Conservation (phyloP, 2,329 filamentous ascomycete genomes). For the Macroventuria anomochaeta region DNA sequence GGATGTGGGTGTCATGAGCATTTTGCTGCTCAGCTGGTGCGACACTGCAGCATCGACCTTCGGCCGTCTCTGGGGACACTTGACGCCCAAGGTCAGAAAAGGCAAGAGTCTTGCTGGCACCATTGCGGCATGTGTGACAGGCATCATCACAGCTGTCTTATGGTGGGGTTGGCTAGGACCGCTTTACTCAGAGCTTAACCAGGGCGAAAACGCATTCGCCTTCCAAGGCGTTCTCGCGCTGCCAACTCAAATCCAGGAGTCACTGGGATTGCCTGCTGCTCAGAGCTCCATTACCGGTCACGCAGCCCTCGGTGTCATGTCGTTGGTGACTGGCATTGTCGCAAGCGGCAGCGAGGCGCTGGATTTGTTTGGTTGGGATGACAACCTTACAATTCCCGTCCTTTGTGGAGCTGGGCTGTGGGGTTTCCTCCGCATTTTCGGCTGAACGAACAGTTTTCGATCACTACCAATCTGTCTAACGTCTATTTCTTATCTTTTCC, state of each 20-base stretch:
- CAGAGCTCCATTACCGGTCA: slow-evolving; percentile 71
- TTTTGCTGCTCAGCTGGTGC: slow-evolving; percentile 94
- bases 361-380: slow-evolving; percentile 92
- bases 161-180: slow-evolving; percentile 92
- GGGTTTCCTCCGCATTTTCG: slow-evolving; percentile 89
- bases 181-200: slow-evolving; percentile 42
- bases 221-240: slow-evolving; percentile 80
- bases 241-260: slow-evolving; percentile 64
- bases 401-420: slow-evolving; percentile 88
- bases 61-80: slow-evolving; percentile 84
- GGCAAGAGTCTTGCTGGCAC: slow-evolving; percentile 94
- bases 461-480: background rate
- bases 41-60: slow-evolving; percentile 97
- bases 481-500: background rate
- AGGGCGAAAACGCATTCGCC: slow-evolving; percentile 70
- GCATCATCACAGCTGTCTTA: slow-evolving; percentile 78
- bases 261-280: slow-evolving; percentile 66
- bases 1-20: slow-evolving; percentile 87
- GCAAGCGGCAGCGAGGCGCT: slow-evolving; percentile 89
- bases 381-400: slow-evolving; percentile 95
- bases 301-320: slow-evolving; percentile 78
- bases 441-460: slow-evolving; percentile 36
- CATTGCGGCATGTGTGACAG: slow-evolving; percentile 80
- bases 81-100: slow-evolving; percentile 82
- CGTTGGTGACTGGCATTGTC: slow-evolving; percentile 84